Base-by-base conservation (phyloP, 129 eudicot genomes). In the Helichrysum umbraculigerum region DNA sequence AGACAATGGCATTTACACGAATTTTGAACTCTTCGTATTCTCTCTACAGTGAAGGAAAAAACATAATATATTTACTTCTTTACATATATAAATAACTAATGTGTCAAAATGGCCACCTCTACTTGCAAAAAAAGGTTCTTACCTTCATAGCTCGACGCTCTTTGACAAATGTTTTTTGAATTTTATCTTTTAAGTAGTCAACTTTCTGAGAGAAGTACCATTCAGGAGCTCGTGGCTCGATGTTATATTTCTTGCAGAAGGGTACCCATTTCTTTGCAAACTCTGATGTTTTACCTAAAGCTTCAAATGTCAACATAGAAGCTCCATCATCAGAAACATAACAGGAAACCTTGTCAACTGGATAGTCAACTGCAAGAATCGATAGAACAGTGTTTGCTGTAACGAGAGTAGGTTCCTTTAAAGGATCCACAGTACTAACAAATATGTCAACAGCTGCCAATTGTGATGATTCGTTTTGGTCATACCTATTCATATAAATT, bases 121-220 rank as follows among this genome's bases (percentile, higher is more conserved):
- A 73, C 57, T 37, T 21, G 59, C n/a, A 58, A 14, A 57, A 10
- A 52, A 20, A 50, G 54, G 29, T 6, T 44, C 79, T 17, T 63
- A 93, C 97, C 90, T 94, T 94, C 98, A 94, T 91, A 66, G 98
- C 97, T 82, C 97, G 84, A 44, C 98, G 96, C 68, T 94, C 98
- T 84, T 94, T 94, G 6, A 94, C 98, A 86, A 94, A 94, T 19
- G 92, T 84, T 65, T 97, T 84, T 71, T 94, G 92, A 78, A 94
- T 90, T 86, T 87, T 94, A 69, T 94, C 96, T 79, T 91, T 94
- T 29, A 94, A 78, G 86, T 94, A 94, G 75, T 94, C 98, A 71
- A 94, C 82, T 86, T 91, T 94, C 80, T 87, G 93, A 28, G 82
- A 7, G 44, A 94, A 93, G 78, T 94, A 94, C 96, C 97, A 94